Conservation (phyloP, 495 filamentous ascomycete species). For the Hypoxylon fragiforme region DNA sequence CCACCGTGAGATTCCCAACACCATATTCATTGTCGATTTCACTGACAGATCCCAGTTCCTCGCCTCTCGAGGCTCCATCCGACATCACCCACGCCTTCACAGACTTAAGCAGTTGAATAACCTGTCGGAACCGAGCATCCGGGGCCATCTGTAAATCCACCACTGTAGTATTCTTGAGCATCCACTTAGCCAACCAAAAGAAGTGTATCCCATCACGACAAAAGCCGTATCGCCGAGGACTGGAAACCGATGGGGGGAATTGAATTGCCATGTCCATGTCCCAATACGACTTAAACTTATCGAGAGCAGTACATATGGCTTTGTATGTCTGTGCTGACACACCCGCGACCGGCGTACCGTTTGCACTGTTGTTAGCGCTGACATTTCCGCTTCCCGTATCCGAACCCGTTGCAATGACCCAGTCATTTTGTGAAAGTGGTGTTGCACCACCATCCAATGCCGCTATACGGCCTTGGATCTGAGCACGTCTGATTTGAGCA, state of each 20-base stretch:
- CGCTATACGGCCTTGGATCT: constrained; percentile 39
- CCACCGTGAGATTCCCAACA: constrained; percentile 60
- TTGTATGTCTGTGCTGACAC: constrained; percentile 41
- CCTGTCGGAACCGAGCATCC: constrained; percentile 59
- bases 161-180: constrained; percentile 51
- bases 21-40: constrained; percentile 64
- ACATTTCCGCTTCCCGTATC: constrained; percentile 27
- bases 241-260: constrained; percentile 55
- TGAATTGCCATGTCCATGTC: constrained; percentile 65
- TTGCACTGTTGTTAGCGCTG: constrained; percentile 48
- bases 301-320: constrained; percentile 50
- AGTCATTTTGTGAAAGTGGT: constrained; percentile 53
- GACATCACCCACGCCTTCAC: constrained; percentile 58
- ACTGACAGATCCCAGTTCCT: constrained; percentile 60
- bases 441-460: constrained; percentile 44
- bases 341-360: constrained; percentile 53
- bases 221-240: constrained; percentile 60
- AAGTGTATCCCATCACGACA: constrained; percentile 67
- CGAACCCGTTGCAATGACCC: constrained; percentile 44
- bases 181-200: constrained; percentile 63
- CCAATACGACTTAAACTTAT: constrained; percentile 69
- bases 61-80: constrained; percentile 54
- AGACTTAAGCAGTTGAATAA: constrained; percentile 60
- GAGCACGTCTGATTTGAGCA: constrained; percentile 52
- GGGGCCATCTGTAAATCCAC: constrained; percentile 52